Evolutionary conservation across 331 rosid genomes (phyloP).

Genomic region (Phaseolus coccineus): DNA sequence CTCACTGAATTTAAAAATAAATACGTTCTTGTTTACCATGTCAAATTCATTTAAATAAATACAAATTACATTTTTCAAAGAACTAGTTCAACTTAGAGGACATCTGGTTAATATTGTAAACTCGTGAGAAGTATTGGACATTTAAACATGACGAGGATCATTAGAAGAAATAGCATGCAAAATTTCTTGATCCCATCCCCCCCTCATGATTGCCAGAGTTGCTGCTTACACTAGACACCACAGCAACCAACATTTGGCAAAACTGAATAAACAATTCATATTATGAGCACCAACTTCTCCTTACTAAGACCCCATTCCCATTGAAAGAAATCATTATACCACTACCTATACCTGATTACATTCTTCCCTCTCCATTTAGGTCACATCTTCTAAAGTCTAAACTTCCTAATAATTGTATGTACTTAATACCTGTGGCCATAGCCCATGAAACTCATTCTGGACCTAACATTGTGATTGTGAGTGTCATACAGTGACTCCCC

Average conservation of each 20-base stretch:
- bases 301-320: conserved; percentile 34
- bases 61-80: not conserved
- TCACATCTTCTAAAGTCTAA: conserved; percentile 48
- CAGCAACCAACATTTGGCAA: conserved; percentile 42
- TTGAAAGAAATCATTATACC: conserved; percentile 44
- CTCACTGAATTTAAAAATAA: not conserved
- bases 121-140: conserved; percentile 3
- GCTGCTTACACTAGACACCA: conserved; percentile 31
- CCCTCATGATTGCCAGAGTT: conserved; percentile 36
- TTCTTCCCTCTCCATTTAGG: conserved; percentile 37
- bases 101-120: not conserved
- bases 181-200: conserved; percentile 38
- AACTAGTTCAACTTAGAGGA: not conserved
- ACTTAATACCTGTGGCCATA: conserved; percentile 60
- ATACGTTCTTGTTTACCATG: not conserved
- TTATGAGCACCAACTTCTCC: conserved; percentile 41
- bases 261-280: conserved; percentile 49
- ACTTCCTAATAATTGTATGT: conserved; percentile 50
- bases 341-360: conserved; percentile 51
- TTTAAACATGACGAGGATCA: conserved; percentile 38
- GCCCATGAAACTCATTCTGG: conserved; percentile 57
- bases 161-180: conserved; percentile 46
- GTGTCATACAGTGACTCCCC: conserved; percentile 61
- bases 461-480: conserved; percentile 59
- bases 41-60: not conserved